Conservation (phyloP, 1,139 yeast genomes). For the Debaryomyces udenii region DNA sequence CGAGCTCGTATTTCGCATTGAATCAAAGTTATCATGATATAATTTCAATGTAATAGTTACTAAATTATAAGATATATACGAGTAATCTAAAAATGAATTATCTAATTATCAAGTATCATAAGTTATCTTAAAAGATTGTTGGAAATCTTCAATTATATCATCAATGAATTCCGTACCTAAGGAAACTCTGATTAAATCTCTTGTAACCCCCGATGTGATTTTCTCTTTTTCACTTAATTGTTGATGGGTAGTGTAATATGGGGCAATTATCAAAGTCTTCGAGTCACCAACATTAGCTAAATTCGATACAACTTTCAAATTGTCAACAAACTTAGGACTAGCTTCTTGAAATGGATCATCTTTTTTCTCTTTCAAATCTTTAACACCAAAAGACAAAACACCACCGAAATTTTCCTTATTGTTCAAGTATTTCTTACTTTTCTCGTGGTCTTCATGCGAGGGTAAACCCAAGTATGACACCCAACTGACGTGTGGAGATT, state of each 20-base stretch:
- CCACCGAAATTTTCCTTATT: conserved; percentile 76
- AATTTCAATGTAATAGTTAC: too few relatives aligned
- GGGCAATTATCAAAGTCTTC: conserved; percentile 92
- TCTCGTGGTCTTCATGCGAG: conserved; percentile 79
- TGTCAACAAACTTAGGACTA: conserved; percentile 82
- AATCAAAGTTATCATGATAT: too few relatives aligned
- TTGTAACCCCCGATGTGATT: conserved; percentile 78
- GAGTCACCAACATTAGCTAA: conserved; percentile 97
- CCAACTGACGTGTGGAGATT: conserved; percentile 74
- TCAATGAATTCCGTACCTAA: conserved; percentile 90
- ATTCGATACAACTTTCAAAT: conserved; percentile 80
- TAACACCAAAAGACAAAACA: conserved; percentile 86
- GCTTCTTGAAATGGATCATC: conserved; percentile 66
- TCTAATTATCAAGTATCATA: conserved; percentile 22
- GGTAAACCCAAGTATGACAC: conserved; percentile 91
- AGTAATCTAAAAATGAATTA: background rate
- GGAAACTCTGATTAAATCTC: conserved; percentile 84
- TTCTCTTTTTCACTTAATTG: conserved; percentile 85
- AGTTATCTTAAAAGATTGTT: conserved; percentile 70
- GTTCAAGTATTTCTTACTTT: conserved; percentile 76
- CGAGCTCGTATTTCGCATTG: too few relatives aligned
- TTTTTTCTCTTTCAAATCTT: conserved; percentile 53
- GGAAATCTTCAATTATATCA: conserved; percentile 84
- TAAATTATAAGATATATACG: too few relatives aligned
- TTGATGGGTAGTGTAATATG: conserved; percentile 93